These are phyloP conservation scores for Scolecobasidium constrictum DNA, from an alignment of 2,329 filamentous ascomycete species.

Conservation along the genomic window DNA sequence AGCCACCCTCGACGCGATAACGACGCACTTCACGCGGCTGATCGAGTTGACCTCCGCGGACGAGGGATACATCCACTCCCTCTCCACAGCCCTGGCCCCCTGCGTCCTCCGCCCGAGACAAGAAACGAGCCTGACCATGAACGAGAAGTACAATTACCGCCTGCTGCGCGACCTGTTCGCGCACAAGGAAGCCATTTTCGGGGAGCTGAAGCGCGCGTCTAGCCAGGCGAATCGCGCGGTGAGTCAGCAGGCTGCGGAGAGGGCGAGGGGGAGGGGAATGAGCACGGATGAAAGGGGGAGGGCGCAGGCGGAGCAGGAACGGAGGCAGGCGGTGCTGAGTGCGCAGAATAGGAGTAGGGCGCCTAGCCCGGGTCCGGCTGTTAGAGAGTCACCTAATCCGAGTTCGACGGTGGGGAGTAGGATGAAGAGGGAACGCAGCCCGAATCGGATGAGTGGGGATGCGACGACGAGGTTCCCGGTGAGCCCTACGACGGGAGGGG, in stretches of 20 bases:
- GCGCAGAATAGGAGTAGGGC: conserved; percentile 48
- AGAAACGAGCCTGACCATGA: conserved; percentile 85
- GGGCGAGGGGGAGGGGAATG: conserved; percentile 63
- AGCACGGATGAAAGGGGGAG: conserved; percentile 94
- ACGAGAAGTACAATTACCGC: conserved; percentile 86
- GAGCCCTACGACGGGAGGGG: too few species aligned
- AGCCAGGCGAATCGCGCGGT: conserved; percentile 49
- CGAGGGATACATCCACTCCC: conserved; percentile 65
- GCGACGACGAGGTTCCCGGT: conserved; percentile 71
- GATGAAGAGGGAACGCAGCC: conserved; percentile 28
- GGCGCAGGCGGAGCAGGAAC: conserved; percentile 86
- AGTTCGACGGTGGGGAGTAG: conserved; percentile 37
- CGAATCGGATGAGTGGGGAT: conserved; percentile 63
- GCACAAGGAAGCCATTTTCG: conserved; percentile 92
- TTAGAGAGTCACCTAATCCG: conserved; percentile 65
- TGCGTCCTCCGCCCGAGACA: conserved; percentile 80
- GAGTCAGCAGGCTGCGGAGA: conserved; percentile 30
- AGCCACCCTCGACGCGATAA: conserved; percentile 93
- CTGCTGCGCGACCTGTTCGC: conserved; percentile 85
- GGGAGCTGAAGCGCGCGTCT: conserved; percentile 85
- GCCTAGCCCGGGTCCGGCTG: conserved; percentile 61
- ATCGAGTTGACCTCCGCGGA: conserved; percentile 96
- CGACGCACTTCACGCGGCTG: conserved; percentile 93
- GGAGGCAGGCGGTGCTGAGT: conserved; percentile 73
- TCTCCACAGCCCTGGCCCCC: conserved; percentile 67